A percentile compares a stretch with the other conserved stretches of the same genome.
Evolutionary conservation across 495 filamentous ascomycete genomes (phyloP).

Genomic region (Penicilliopsis zonata): DNA sequence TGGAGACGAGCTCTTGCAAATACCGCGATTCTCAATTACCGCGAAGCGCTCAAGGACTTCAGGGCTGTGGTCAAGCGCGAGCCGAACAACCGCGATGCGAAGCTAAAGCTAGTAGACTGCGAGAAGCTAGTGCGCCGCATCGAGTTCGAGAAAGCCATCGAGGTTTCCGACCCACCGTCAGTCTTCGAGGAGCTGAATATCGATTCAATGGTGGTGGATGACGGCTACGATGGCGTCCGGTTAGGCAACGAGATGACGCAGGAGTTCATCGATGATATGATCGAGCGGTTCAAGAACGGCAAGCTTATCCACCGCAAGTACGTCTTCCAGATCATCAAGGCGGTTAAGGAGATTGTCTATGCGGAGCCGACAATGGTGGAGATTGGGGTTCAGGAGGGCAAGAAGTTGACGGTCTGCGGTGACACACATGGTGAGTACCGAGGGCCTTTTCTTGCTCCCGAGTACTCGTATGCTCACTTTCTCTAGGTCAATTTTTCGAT

Average conservation of each 20-base stretch:
- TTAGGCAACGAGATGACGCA: constrained; percentile 81
- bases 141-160: constrained; percentile 90
- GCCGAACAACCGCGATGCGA: constrained; percentile 80
- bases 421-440: constrained; percentile 72
- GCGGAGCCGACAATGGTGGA: constrained; percentile 96
- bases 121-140: constrained; percentile 83
- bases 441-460: background rate
- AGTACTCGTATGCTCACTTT: constrained; percentile 5
- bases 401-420: constrained; percentile 84
- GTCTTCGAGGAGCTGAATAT: constrained; percentile 85
- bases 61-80: constrained; percentile 79
- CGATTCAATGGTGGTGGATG: constrained; percentile 70
- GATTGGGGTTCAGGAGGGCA: constrained; percentile 64
- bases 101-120: constrained; percentile 78
- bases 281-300: constrained; percentile 85
- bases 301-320: constrained; percentile 96
- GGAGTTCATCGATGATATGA: constrained; percentile 96
- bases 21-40: constrained; percentile 76
- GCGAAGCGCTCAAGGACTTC: constrained; percentile 84
- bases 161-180: constrained; percentile 80
- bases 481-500: constrained; percentile 88
- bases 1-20: constrained; percentile 88
- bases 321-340: constrained; percentile 87
- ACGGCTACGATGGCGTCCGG: constrained; percentile 70
- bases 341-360: constrained; percentile 79